These are phyloP conservation scores for Fomitopsis palustris DNA, from an alignment of 1,284 basidiomycete species.

Conservation along the genomic window DNA sequence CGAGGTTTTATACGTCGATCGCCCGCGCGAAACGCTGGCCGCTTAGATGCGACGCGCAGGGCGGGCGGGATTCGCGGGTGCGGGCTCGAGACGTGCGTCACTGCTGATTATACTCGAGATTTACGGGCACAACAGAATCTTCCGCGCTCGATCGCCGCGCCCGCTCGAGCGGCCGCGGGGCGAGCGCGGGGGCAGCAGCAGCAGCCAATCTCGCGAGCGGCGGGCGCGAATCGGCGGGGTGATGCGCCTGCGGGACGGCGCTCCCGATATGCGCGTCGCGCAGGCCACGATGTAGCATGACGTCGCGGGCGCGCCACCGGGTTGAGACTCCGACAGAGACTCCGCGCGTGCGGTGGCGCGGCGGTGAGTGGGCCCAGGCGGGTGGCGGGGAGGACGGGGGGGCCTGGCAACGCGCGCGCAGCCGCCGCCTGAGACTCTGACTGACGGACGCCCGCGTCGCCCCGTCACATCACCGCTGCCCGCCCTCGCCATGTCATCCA, in stretches of 20 bases:
- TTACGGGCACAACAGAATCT: neutral
- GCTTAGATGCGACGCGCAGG: neutral
- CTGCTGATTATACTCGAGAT: neutral
- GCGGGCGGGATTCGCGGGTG: neutral
- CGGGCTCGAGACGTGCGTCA: neutral
- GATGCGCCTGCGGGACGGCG: constrained; percentile 31
- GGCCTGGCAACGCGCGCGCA: neutral
- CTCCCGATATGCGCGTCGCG: neutral
- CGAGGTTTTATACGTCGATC: neutral
- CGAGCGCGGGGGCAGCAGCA: neutral
- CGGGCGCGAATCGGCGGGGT: constrained; percentile 22
- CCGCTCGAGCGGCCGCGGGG: neutral
- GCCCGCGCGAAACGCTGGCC: neutral
- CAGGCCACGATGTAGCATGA: neutral
- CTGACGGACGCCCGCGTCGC: neutral
- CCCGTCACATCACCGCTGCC: neutral
- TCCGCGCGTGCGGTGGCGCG: constrained; percentile 6
- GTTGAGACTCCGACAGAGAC: constrained; percentile 39
- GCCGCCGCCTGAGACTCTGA: neutral
- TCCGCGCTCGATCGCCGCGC: constrained; percentile 6
- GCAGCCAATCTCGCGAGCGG: neutral
- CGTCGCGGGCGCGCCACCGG: neutral
- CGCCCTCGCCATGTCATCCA: constrained; percentile 10
- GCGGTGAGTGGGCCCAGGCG: neutral
- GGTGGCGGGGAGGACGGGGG: neutral